Conservation (phyloP, 129 eudicot genomes). For the Arctium lappa region DNA sequence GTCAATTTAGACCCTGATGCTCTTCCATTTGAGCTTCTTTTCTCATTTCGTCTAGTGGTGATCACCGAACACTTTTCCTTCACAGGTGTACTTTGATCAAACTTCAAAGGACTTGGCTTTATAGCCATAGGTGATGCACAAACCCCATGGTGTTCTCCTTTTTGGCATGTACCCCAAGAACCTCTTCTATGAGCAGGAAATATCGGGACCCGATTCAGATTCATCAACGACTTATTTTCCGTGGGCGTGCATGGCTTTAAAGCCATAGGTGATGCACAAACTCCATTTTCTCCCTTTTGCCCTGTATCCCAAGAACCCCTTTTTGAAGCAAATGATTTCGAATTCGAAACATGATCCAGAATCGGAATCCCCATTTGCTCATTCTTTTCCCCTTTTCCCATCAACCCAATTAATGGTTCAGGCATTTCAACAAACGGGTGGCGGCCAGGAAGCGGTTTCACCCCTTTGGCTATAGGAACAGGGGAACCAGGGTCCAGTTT, state of each 20-base stretch:
- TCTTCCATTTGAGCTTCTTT: constrained; percentile 47
- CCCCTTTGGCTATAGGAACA: constrained; percentile 72
- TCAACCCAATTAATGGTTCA: constrained; percentile 58
- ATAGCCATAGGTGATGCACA: constrained; percentile 36
- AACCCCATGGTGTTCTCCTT: constrained; percentile 18
- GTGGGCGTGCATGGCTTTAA: constrained; percentile 52
- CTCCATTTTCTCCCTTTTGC: constrained; percentile 15
- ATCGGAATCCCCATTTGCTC: constrained; percentile 10
- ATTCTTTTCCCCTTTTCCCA: constrained; percentile 36
- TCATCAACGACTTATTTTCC: constrained; percentile 24
- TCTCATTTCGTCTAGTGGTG: constrained; percentile 34
- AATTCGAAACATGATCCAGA: not conserved
- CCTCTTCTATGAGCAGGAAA: constrained; percentile 41
- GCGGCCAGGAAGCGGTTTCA: constrained; percentile 78
- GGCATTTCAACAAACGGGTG: constrained; percentile 84
- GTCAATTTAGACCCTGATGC: constrained; percentile 40
- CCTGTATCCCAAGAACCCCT: constrained; percentile 73
- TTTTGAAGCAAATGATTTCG: constrained; percentile 29
- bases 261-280: constrained; percentile 18
- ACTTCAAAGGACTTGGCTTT: constrained; percentile 62
- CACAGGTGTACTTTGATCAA: constrained; percentile 72
- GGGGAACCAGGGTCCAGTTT: constrained; percentile 77
- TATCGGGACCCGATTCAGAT: not conserved
- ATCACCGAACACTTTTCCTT: constrained; percentile 47
- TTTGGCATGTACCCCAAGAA: constrained; percentile 55